Base-by-base conservation (phyloP, 129 eudicot genomes). In the Centella asiatica region DNA sequence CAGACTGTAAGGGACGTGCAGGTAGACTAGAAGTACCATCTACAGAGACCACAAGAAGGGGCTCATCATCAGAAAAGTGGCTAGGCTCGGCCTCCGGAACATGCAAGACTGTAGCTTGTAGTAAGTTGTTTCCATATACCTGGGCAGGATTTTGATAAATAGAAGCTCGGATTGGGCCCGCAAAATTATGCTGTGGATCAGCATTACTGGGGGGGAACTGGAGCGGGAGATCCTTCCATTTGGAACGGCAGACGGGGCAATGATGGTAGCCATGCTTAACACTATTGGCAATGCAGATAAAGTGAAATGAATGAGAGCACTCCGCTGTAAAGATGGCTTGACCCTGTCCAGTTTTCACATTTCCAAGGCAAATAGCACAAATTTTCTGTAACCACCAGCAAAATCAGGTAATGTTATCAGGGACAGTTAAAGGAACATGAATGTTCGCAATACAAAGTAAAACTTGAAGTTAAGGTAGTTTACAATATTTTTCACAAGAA, bases 271-370 rank as follows among this genome's bases (percentile, higher is more conserved):
- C 75, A 36, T 62, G 61, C 13, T 32, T 33, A 24, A 74, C 55
- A 22, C 28, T 54, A 40, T 22, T 37, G 28, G 71, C 40, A 36
- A 75, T 40, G 63, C 80, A 75, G 47, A 54, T n/a, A 29, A 75
- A 75, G 67, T 75, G 80, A 37, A 75, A 75, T 55, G 75, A 56
- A 34, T 64, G 71, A 34, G 75, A 49, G 67, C 80, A 75, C 29
- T 75, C 76, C 5, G 80, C 72, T 15, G 76, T 69, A 64, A 65
- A 75, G 51, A 69, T 69, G 36, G 80, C 80, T 24, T 59, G 72
- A 55, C 76, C 76, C 50, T 47, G n/a, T 23, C 74, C 66, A 19
- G 69, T 12, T 42, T 24, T 57, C 52, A 76, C 24, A 29, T 42
- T 44, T 17, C 33, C 22, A 2, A 50, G 44, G 80, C 80, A 76